These are phyloP conservation scores for Pichia heedii DNA, from an alignment of 805 yeast genomes.

Conservation along the genomic window DNA sequence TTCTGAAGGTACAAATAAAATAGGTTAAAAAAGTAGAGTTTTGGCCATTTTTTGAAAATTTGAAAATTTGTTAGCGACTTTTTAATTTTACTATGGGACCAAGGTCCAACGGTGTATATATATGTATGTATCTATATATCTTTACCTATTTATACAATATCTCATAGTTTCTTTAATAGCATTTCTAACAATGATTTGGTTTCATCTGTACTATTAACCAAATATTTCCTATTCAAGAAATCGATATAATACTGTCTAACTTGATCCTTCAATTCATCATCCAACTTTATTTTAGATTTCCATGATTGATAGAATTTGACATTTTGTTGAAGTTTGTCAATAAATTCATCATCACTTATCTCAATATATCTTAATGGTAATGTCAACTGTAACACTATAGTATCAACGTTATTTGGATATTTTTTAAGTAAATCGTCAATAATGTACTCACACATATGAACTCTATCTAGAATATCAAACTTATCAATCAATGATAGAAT, in stretches of 20 bases:
- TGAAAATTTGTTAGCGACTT: no score
- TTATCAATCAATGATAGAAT: slow-evolving; percentile 55
- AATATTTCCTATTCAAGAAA: slow-evolving; percentile 23
- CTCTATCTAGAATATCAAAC: slow-evolving; percentile 62
- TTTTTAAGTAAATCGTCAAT: slow-evolving; percentile 41
- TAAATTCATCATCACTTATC: slow-evolving; percentile 34
- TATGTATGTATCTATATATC: no score
- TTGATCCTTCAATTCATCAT: slow-evolving; percentile 22
- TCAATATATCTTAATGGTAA: slow-evolving; percentile 53
- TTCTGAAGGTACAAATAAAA: no score
- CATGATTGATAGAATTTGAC: slow-evolving; percentile 61
- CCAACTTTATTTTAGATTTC: slow-evolving; percentile 31
- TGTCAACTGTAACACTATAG: slow-evolving; percentile 45
- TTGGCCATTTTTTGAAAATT: no score
- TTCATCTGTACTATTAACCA: slow-evolving; percentile 15
- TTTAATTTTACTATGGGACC: no score
- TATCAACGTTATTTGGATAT: slow-evolving; percentile 31
- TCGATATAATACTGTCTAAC: slow-evolving; percentile 27
- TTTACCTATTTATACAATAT: no score
- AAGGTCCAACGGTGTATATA: no score
- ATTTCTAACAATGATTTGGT: slow-evolving; percentile 15
- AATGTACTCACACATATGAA: slow-evolving; percentile 57
- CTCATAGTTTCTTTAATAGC: slow-evolving; percentile 20
- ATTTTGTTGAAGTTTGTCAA: slow-evolving; percentile 54
- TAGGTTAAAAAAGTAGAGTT: no score